A percentile compares a stretch with the other conserved stretches of the same genome.
These are phyloP conservation scores for Baorangia bicolor DNA, from an alignment of 768 basidiomycete genomes.

Conservation along the genomic window DNA sequence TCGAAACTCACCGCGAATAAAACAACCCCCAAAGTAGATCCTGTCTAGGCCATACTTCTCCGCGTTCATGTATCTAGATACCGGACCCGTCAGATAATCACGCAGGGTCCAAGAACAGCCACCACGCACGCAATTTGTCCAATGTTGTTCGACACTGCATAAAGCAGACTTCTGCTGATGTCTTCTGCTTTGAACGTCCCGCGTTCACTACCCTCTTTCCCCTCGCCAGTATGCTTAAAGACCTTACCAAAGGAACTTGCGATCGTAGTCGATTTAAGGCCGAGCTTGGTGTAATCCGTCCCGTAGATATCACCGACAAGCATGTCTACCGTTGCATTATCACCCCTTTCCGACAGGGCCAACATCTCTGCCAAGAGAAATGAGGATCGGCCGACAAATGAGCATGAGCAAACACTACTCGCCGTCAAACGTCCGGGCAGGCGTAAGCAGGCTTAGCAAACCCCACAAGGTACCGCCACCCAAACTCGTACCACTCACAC, in stretches of 20 bases:
- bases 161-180: conserved; percentile 90
- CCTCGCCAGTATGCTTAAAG: conserved; percentile 76
- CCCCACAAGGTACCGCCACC: conserved; percentile 99
- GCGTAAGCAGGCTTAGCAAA: conserved; percentile 89
- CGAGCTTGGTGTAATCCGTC: conserved; percentile 93
- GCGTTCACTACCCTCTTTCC: conserved; percentile 45
- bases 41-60: conserved; percentile 96
- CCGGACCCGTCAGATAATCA: conserved; percentile 13
- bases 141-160: conserved; percentile 98
- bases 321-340: conserved; percentile 96
- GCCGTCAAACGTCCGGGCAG: conserved; percentile 96
- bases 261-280: conserved; percentile 96
- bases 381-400: neutral
- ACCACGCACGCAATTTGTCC: conserved; percentile 96
- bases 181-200: conserved; percentile 85
- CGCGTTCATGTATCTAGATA: conserved; percentile 86
- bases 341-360: conserved; percentile 86
- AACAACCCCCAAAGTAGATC: conserved; percentile 99
- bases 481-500: conserved; percentile 94
- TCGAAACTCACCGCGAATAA: conserved; percentile 82
- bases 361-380: conserved; percentile 78
- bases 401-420: conserved; percentile 33
- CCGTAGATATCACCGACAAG: conserved; percentile 99
- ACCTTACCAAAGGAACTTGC: conserved; percentile 99
- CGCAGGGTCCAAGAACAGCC: conserved; percentile 4